Percentiles rank a stretch among this genome's conserved stretches.
Conservation (phyloP, 768 basidiomycete species). For the Stropharia rugosoannulata region DNA sequence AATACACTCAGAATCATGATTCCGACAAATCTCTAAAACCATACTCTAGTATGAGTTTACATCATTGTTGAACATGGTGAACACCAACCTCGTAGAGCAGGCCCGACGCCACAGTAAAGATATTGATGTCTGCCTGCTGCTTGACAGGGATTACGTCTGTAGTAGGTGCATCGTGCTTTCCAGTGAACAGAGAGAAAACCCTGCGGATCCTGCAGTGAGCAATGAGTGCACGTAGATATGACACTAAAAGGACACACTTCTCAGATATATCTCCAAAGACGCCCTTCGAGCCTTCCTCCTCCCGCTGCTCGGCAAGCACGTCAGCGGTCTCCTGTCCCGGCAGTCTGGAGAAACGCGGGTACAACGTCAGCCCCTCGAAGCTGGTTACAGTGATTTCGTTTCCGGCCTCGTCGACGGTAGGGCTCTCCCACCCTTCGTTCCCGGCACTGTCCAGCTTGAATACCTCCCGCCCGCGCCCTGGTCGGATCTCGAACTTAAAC, state of each 20-base stretch:
- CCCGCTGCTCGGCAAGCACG: conserved; percentile 58
- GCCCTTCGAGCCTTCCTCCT: conserved; percentile 30
- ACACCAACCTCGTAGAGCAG: conserved; percentile 84
- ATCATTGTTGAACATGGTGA: neutral
- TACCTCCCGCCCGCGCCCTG: conserved; percentile 78
- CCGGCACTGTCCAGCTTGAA: conserved; percentile 85
- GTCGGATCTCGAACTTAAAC: conserved; percentile 78
- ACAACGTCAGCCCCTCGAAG: conserved; percentile 89
- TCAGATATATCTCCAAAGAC: conserved; percentile 49
- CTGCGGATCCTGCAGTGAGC: conserved; percentile 25
- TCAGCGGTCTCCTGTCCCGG: conserved; percentile 82
- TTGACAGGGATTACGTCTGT: conserved; percentile 24
- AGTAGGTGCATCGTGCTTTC: conserved; percentile 22
- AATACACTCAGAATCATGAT: conserved; percentile 99
- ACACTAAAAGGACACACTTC: conserved; percentile 35
- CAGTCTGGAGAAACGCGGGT: conserved; percentile 70
- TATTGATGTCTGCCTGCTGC: conserved; percentile 90
- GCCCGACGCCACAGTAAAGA: conserved; percentile 98
- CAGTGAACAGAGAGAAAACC: conserved; percentile 44
- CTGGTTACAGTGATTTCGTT: conserved; percentile 79
- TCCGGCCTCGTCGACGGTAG: conserved; percentile 63
- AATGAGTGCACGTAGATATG: conserved; percentile 14
- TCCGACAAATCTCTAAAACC: conserved; percentile 82
- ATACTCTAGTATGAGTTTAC: conserved; percentile 1
- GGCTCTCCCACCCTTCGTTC: conserved; percentile 87